Percentiles rank a stretch among this genome's conserved stretches.
phyloP scores from a whole-genome alignment of 2,329 filamentous ascomycete genomes.

The Ophiostoma himal-ulmi region DNA sequence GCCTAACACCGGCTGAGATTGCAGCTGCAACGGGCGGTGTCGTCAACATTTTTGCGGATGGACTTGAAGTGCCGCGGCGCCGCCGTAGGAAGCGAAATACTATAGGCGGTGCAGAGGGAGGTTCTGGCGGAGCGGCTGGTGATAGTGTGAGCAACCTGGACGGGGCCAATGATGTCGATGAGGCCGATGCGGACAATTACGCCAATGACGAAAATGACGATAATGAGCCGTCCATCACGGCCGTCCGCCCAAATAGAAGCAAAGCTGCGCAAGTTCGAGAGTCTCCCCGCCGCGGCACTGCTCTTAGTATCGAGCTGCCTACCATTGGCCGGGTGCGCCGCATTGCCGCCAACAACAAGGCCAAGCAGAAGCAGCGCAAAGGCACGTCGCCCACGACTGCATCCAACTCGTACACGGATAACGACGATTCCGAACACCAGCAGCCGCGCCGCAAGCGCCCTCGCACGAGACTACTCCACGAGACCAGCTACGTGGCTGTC shows the following conservation, averaged over 20 bases:
- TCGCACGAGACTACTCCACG: neutral
- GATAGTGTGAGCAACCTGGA: neutral
- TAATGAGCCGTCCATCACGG: neutral
- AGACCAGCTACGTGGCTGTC: neutral
- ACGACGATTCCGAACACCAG: conserved; percentile 10
- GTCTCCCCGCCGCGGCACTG: neutral
- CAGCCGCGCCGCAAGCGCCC: conserved; percentile 18
- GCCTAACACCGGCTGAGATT: neutral
- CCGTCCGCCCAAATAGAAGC: neutral
- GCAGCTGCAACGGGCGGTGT: neutral
- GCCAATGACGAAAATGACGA: neutral
- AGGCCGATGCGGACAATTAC: neutral
- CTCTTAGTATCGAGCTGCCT: neutral
- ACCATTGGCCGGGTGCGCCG: neutral
- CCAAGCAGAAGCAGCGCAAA: neutral
- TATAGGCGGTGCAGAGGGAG: neutral
- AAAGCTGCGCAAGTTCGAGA: neutral
- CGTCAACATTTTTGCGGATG: conserved; percentile 4
- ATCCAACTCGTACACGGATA: neutral
- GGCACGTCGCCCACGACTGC: neutral
- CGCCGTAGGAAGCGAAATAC: neutral
- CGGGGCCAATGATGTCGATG: neutral
- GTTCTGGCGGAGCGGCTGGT: neutral
- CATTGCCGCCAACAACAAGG: neutral
- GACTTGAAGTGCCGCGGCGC: conserved; percentile 6